Conservation (phyloP, 495 filamentous ascomycete genomes). For the Trichoderma erinaceum region DNA sequence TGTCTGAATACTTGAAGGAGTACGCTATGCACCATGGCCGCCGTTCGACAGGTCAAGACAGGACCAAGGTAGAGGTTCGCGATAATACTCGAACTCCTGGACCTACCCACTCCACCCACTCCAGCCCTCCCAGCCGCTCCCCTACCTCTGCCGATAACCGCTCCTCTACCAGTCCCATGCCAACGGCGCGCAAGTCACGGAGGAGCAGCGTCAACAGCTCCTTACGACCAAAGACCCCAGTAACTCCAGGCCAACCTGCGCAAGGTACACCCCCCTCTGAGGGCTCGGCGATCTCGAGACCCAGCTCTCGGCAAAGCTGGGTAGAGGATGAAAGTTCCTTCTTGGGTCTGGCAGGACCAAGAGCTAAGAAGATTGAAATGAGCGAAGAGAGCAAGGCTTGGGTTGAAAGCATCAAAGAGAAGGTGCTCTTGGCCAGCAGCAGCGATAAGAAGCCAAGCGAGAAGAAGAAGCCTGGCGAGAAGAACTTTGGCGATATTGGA, state of each 20-base stretch:
- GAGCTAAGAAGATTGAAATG: conserved; percentile 51
- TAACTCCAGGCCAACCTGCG: conserved; percentile 20
- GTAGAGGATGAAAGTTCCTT: conserved; percentile 46
- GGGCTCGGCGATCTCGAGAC: conserved; percentile 34
- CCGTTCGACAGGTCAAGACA: conserved; percentile 36
- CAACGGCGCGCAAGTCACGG: conserved; percentile 45
- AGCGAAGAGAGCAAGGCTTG: conserved; percentile 59
- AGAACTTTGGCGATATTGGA: conserved; percentile 46
- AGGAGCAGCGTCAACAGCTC: conserved; percentile 23
- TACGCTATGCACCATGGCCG: conserved; percentile 85
- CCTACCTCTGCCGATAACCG: conserved; percentile 29
- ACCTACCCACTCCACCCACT: conserved; percentile 38
- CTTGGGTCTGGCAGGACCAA: conserved; percentile 59
- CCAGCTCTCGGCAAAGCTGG: conserved; percentile 45
- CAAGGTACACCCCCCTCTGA: conserved; percentile 30
- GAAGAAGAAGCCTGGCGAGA: conserved; percentile 21
- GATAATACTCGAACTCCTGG: conserved; percentile 38
- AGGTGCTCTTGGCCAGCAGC: conserved; percentile 51
- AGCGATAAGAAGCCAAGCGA: conserved; percentile 27
- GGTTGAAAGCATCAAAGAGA: conserved; percentile 69
- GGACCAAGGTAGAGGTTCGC: conserved; percentile 53
- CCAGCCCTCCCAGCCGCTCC: conserved; percentile 40
- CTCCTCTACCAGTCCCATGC: conserved; percentile 25
- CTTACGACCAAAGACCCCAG: conserved; percentile 32
- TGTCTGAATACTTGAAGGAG: conserved; percentile 89